Evolutionary conservation across 2,329 filamentous ascomycete genomes (phyloP).

Genomic region (Claviceps paspali): DNA sequence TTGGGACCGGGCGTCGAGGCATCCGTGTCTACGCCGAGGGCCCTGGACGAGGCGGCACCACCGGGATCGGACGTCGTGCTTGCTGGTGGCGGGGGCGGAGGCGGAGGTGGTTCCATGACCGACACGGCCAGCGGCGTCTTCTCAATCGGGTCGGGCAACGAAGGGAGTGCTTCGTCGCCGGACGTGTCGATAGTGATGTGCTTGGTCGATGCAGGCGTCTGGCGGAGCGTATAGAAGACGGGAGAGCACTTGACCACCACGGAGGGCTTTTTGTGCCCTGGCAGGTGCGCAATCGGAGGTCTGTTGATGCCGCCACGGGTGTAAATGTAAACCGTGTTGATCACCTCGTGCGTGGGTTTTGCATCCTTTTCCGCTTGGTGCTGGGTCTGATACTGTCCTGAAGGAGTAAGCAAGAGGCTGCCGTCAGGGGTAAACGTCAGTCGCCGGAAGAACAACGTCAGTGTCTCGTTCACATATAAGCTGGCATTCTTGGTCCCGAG

Average conservation of each 20-base stretch:
- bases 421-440: conserved; percentile 92
- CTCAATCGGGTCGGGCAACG: conserved; percentile 68
- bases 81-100: conserved; percentile 32
- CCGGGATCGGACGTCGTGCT: conserved; percentile 32
- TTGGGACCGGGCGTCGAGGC: conserved; percentile 42
- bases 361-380: conserved; percentile 48
- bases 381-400: conserved; percentile 83
- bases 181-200: conserved; percentile 93
- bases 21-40: conserved; percentile 26
- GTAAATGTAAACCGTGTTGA: conserved; percentile 97
- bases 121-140: conserved; percentile 42
- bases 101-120: conserved; percentile 72
- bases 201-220: conserved; percentile 52
- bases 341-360: conserved; percentile 70
- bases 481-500: conserved; percentile 67
- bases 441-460: conserved; percentile 91
- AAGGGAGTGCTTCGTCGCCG: conserved; percentile 65
- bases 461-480: conserved; percentile 90
- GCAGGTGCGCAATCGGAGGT: conserved; percentile 84
- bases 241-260: conserved; percentile 93
- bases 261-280: conserved; percentile 95
- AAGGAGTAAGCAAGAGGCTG: conserved; percentile 82
- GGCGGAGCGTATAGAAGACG: conserved; percentile 67
- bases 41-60: conserved; percentile 36
- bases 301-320: conserved; percentile 93